phyloP scores from a whole-genome alignment of 768 basidiomycete species.

The Mycena floridula region DNA sequence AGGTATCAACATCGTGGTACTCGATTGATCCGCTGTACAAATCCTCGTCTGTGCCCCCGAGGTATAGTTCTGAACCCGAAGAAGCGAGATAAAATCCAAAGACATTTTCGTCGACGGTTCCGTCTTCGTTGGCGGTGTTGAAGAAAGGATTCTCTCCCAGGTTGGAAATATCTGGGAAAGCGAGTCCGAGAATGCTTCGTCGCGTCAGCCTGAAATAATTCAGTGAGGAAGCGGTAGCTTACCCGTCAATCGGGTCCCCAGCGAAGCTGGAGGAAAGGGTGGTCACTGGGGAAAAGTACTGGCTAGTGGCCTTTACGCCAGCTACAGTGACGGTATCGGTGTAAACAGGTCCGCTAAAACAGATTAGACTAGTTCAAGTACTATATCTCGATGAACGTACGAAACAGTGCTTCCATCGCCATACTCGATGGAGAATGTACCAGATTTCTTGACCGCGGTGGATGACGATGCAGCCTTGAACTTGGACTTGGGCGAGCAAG shows the following conservation, averaged over 20 bases:
- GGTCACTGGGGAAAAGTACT: constrained; percentile 29
- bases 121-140: constrained; percentile 31
- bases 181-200: constrained; percentile 25
- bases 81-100: constrained; percentile 41
- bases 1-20: constrained; percentile 20
- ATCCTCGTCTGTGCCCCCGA: constrained; percentile 41
- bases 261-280: constrained; percentile 21
- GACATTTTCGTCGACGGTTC: constrained; percentile 21
- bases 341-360: constrained; percentile 34
- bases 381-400: too few species aligned
- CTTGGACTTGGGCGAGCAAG: constrained; percentile 21
- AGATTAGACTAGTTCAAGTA: too few species aligned
- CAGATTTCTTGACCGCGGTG: constrained; percentile 20
- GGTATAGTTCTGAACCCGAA: constrained; percentile 39
- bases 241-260: constrained; percentile 8
- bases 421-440: constrained; percentile 30
- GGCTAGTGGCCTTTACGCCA: constrained; percentile 19
- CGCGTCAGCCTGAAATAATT: background rate
- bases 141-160: constrained; percentile 28
- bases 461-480: constrained; percentile 23
- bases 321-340: constrained; percentile 35
- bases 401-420: constrained; percentile 35
- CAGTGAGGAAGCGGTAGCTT: constrained; percentile 12
- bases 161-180: constrained; percentile 27
- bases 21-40: constrained; percentile 37